phyloP scores from a whole-genome alignment of 805 yeast genomes.

The Wickerhamiella musiphila region DNA sequence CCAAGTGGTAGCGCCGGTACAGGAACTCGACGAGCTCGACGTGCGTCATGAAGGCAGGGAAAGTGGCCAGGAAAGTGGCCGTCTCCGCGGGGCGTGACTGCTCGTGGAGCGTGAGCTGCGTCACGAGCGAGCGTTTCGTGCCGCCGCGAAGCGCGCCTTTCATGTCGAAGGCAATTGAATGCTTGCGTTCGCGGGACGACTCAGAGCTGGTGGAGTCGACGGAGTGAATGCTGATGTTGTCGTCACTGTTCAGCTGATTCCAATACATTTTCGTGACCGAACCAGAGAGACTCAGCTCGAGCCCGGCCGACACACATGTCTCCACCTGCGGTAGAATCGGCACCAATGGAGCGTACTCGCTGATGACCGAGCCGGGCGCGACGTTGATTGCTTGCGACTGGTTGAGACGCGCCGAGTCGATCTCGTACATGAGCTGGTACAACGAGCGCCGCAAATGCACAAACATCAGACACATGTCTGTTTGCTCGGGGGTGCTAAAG shows the following conservation, averaged over 20 bases:
- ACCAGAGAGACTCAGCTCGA: not conserved
- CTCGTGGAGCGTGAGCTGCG: conserved; percentile 64
- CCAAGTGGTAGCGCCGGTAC: conserved; percentile 48
- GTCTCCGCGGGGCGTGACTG: conserved; percentile 42
- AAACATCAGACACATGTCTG: too few species aligned
- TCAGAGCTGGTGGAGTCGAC: not conserved
- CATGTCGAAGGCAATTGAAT: conserved; percentile 35
- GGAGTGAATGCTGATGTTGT: not conserved
- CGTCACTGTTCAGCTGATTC: too few species aligned
- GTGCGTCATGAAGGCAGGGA: conserved; percentile 56
- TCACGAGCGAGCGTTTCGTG: conserved; percentile 55
- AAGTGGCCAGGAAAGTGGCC: conserved; percentile 54
- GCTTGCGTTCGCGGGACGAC: not conserved
- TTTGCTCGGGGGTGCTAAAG: too few species aligned
- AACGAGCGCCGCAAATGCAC: not conserved
- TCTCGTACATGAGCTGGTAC: not conserved
- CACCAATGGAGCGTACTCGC: conserved; percentile 1
- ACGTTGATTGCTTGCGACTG: too few species aligned
- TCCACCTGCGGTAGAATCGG: not conserved
- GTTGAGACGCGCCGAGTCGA: conserved; percentile 1
- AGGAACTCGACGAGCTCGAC: conserved; percentile 42
- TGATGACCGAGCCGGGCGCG: conserved; percentile 1
- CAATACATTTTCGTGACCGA: too few species aligned
- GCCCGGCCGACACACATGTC: not conserved
- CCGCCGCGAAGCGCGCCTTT: conserved; percentile 73